phyloP scores from a whole-genome alignment of 176 grass and related monocot genomes.

The Carex parvula region DNA sequence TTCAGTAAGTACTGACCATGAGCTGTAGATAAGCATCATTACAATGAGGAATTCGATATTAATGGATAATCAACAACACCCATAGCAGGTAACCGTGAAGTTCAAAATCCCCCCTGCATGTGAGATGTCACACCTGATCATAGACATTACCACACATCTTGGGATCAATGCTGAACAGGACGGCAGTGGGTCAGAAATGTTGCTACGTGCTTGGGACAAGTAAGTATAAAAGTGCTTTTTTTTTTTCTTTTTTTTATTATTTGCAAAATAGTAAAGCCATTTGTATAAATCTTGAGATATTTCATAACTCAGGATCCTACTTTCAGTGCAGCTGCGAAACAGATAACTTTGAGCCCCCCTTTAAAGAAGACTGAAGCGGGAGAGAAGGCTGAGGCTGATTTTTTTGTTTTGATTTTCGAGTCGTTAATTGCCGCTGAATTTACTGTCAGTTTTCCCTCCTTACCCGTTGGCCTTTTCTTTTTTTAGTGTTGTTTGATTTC shows the following conservation, averaged over 20 bases:
- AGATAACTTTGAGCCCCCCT: conserved; percentile 54
- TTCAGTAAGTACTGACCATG: neutral
- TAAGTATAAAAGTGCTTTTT: conserved; percentile 28
- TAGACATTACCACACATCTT: conserved; percentile 56
- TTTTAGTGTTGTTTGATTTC: neutral
- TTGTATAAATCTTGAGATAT: neutral
- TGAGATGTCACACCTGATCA: conserved; percentile 49
- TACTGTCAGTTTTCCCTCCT: conserved; percentile 46
- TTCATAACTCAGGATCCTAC: conserved; percentile 25
- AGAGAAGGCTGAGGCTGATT: conserved; percentile 37
- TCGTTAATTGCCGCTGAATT: conserved; percentile 58
- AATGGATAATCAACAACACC: neutral
- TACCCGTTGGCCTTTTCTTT: neutral
- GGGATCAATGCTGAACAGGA: conserved; percentile 47
- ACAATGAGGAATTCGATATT: neutral
- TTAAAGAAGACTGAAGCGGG: conserved; percentile 32
- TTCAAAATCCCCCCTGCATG: conserved; percentile 60
- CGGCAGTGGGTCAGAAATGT: conserved; percentile 54
- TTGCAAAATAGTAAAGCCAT: neutral
- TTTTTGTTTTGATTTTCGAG: conserved; percentile 73
- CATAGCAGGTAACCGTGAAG: conserved; percentile 54
- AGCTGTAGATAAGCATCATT: neutral
- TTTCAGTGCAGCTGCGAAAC: conserved; percentile 84
- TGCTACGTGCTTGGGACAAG: conserved; percentile 78
- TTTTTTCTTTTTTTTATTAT: neutral